Percentiles rank a stretch among this genome's conserved stretches.
Conservation (phyloP, 192 early-diverging fungal species). For the Podila verticillata region DNA sequence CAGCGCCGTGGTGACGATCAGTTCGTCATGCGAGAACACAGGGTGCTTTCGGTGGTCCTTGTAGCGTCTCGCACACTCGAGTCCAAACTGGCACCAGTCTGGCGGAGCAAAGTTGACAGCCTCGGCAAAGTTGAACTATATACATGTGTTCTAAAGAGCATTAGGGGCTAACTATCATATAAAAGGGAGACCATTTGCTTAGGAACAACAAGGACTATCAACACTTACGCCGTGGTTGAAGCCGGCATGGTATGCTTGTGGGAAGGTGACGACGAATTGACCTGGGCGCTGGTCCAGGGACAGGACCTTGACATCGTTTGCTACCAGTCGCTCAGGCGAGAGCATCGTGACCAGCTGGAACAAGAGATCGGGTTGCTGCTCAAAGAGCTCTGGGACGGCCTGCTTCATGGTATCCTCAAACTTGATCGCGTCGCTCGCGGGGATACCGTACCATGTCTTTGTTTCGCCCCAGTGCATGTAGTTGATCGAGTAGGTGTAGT, state of each 20-base stretch:
- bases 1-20: conserved; percentile 72
- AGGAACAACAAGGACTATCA: no score
- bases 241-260: conserved; percentile 93
- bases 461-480: conserved; percentile 97
- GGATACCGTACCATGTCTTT: conserved; percentile 98
- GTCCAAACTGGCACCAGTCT: conserved; percentile 89
- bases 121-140: conserved; percentile 91
- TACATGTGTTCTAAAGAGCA: neutral
- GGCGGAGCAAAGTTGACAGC: conserved; percentile 97
- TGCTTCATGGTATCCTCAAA: conserved; percentile 89
- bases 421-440: conserved; percentile 76
- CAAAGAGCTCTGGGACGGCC: conserved; percentile 88
- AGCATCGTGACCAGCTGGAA: conserved; percentile 96
- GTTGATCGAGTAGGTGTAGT: conserved; percentile 96
- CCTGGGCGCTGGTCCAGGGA: conserved; percentile 90
- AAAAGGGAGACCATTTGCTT: no score
- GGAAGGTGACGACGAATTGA: conserved; percentile 95
- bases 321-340: conserved; percentile 75
- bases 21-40: conserved; percentile 95
- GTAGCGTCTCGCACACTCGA: conserved; percentile 85
- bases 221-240: conserved; percentile 92
- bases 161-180: neutral
- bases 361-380: conserved; percentile 89
- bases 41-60: conserved; percentile 81
- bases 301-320: conserved; percentile 80